Evolutionary conservation across 78 protist species (phyloP).

Genomic region (Dictyostelium purpureum): DNA sequence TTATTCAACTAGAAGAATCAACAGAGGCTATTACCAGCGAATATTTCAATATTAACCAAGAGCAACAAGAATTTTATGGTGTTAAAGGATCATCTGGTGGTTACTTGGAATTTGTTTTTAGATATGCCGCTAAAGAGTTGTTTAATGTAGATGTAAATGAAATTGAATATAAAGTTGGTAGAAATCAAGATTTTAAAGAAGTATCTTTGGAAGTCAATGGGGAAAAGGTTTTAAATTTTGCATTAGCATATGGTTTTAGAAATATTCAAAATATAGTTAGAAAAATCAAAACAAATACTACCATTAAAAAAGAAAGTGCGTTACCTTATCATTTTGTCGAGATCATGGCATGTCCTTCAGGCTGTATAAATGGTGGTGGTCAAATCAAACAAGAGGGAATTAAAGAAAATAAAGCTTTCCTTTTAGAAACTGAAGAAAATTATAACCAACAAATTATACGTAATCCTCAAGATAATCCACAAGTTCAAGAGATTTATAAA

Average conservation of each 20-base stretch:
- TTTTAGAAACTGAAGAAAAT: conserved; percentile 18
- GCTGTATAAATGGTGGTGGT: conserved; percentile 86
- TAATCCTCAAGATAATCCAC: neutral
- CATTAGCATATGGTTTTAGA: conserved; percentile 93
- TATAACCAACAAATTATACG: conserved; percentile 21
- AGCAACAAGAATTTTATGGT: conserved; percentile 4
- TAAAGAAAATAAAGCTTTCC: conserved; percentile 30
- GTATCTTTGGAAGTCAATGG: conserved; percentile 69
- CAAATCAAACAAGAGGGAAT: conserved; percentile 55
- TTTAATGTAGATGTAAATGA: conserved; percentile 53
- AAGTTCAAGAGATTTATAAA: conserved; percentile 18
- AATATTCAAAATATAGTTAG: conserved; percentile 96
- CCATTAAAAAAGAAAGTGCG: neutral
- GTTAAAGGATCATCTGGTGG: conserved; percentile 90
- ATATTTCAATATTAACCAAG: neutral
- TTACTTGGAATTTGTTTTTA: conserved; percentile 79
- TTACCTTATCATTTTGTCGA: conserved; percentile 68
- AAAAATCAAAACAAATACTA: conserved; percentile 56
- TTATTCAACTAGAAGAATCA: conserved; percentile 12
- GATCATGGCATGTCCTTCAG: conserved; percentile 84
- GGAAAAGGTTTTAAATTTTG: conserved; percentile 68
- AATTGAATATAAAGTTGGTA: conserved; percentile 67
- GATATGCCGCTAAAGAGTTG: conserved; percentile 86
- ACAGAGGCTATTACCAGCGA: neutral
- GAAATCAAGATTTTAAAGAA: conserved; percentile 65